Evolutionary conservation across 192 early-diverging fungal species (phyloP).

Genomic region (Coemansia pectinata): DNA sequence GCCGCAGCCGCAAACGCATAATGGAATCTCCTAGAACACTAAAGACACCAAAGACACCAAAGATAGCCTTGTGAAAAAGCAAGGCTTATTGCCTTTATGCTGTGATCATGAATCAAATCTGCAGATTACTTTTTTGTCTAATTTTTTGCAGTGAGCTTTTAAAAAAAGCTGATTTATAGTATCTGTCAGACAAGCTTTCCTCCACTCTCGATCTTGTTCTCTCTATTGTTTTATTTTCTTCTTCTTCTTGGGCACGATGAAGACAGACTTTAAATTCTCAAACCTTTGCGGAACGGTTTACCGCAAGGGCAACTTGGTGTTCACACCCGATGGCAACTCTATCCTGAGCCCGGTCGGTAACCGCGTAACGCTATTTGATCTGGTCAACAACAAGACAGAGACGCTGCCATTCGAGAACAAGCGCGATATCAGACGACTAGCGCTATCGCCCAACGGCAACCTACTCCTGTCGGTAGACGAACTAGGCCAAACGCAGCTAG

Average conservation of each 20-base stretch:
- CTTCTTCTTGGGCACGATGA: conserved; percentile 37
- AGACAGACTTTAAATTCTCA: conserved; percentile 77
- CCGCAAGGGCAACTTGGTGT: conserved; percentile 92
- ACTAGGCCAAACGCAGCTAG: conserved; percentile 83
- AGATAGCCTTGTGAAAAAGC: neutral
- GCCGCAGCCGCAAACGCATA: neutral
- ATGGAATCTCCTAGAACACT: neutral
- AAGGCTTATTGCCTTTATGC: neutral
- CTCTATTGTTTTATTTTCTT: neutral
- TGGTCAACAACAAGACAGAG: conserved; percentile 86
- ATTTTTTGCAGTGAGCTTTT: neutral
- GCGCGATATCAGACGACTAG: conserved; percentile 86
- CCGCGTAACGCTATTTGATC: conserved; percentile 92
- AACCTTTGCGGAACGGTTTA: conserved; percentile 99
- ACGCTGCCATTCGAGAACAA: conserved; percentile 95
- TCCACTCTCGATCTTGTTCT: neutral
- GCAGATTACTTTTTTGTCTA: neutral
- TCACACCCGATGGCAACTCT: conserved; percentile 92
- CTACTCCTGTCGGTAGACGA: conserved; percentile 93
- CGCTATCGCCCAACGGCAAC: conserved; percentile 84
- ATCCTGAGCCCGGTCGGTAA: conserved; percentile 96
- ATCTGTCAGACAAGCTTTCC: neutral
- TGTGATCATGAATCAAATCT: conserved; percentile 9
- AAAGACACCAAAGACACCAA: neutral
- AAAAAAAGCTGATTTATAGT: too few species aligned